Conservation (phyloP, 2,329 filamentous ascomycete genomes). For the Aspergillus tubingensis region DNA sequence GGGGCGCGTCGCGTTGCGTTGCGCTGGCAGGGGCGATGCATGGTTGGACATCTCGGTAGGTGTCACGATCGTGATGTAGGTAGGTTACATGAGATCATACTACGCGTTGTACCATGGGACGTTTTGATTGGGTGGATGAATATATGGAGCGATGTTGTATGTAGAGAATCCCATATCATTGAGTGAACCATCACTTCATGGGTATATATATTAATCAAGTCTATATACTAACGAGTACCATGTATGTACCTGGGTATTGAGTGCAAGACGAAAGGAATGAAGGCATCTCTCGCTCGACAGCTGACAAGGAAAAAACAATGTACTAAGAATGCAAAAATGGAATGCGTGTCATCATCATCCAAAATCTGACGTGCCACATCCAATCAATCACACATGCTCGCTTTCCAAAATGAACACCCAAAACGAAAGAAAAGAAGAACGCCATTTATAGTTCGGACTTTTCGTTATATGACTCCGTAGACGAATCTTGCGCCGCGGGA, state of each 20-base stretch:
- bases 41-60: too few relatives aligned
- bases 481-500: constrained; percentile 34
- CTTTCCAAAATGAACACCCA: constrained; percentile 1
- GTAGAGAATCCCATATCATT: not conserved
- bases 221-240: constrained; percentile 11
- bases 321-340: constrained; percentile 1
- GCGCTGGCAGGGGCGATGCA: too few relatives aligned
- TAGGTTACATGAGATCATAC: too few relatives aligned
- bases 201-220: constrained; percentile 11
- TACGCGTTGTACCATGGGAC: not conserved
- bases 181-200: not conserved
- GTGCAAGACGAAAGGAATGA: constrained; percentile 3
- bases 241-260: constrained; percentile 11
- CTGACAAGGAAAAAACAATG: not conserved
- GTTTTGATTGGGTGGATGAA: not conserved
- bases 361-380: constrained; percentile 7
- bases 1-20: not conserved
- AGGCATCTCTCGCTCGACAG: constrained; percentile 1
- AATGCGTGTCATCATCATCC: constrained; percentile 2
- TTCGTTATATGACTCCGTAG: constrained; percentile 26
- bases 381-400: constrained; percentile 9
- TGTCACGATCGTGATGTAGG: too few relatives aligned
- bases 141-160: too few relatives aligned
- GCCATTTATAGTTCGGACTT: constrained; percentile 22
- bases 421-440: constrained; percentile 2